These are phyloP conservation scores for Tulasnella sp. DNA, from an alignment of 768 basidiomycete species.

Conservation along the genomic window DNA sequence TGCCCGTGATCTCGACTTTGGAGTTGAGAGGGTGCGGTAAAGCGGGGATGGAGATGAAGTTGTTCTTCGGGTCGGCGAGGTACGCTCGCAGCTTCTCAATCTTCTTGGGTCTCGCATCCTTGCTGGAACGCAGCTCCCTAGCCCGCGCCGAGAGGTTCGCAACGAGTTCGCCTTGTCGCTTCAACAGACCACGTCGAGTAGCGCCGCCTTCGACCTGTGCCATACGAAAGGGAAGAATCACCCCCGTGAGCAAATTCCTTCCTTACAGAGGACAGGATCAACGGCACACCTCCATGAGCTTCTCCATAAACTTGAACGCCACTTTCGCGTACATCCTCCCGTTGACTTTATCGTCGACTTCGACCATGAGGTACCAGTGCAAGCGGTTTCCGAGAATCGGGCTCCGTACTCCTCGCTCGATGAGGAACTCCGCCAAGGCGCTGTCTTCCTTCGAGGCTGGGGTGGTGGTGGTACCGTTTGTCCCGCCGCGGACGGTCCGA, in stretches of 20 bases:
- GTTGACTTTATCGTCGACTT: constrained; percentile 75
- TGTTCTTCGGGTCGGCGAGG: constrained; percentile 76
- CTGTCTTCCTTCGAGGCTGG: constrained; percentile 72
- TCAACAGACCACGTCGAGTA: constrained; percentile 76
- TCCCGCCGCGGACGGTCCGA: constrained; percentile 51
- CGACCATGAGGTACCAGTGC: constrained; percentile 98
- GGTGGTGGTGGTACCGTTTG: constrained; percentile 46
- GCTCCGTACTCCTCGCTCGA: constrained; percentile 73
- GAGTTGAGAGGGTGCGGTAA: constrained; percentile 89
- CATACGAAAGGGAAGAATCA: background rate
- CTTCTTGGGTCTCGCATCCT: constrained; percentile 92
- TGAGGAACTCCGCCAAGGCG: constrained; percentile 86
- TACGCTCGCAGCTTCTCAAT: constrained; percentile 87
- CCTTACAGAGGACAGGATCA: background rate
- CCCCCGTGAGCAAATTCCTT: background rate
- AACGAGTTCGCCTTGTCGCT: constrained; percentile 83
- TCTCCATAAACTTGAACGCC: constrained; percentile 80
- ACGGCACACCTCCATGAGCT: constrained; percentile 63
- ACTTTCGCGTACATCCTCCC: constrained; percentile 92
- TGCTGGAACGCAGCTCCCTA: constrained; percentile 74
- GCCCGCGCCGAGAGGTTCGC: constrained; percentile 78
- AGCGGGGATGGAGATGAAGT: constrained; percentile 54
- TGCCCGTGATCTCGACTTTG: constrained; percentile 69
- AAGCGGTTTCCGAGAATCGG: constrained; percentile 78
- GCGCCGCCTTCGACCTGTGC: constrained; percentile 57